A percentile compares a stretch with the other conserved stretches of the same genome.
Conservation (phyloP, 2,329 filamentous ascomycete species). For the Neurospora sp. region DNA sequence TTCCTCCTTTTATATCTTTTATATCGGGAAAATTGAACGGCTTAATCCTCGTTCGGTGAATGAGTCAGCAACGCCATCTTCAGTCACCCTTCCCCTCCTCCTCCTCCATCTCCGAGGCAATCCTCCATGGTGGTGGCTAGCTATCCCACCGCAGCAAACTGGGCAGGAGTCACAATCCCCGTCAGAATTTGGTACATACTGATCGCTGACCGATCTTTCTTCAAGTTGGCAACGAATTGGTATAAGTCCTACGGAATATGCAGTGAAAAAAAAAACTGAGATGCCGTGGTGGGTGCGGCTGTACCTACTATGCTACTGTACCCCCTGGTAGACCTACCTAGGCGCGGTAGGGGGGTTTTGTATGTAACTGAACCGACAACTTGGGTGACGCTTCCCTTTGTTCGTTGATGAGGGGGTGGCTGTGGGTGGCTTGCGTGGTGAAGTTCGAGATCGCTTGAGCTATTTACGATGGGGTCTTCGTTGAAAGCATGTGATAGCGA, state of each 20-base stretch:
- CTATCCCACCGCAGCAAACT: background rate
- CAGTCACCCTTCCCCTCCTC: background rate
- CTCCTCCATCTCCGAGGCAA: background rate
- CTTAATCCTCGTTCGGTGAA: background rate
- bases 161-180: background rate
- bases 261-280: no score
- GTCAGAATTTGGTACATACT: background rate
- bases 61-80: background rate
- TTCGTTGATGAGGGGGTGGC: background rate
- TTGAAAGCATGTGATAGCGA: background rate
- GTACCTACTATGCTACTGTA: background rate
- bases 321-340: background rate
- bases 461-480: background rate
- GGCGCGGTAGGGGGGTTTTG: background rate
- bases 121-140: background rate
- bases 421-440: background rate
- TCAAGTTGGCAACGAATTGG: background rate
- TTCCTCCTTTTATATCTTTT: background rate
- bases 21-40: background rate
- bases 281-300: background rate
- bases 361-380: background rate
- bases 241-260: background rate
- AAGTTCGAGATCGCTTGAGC: background rate
- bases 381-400: background rate
- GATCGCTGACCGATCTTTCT: background rate